phyloP scores from a whole-genome alignment of 139 green algal genomes.

The Yamagishiella unicocca region DNA sequence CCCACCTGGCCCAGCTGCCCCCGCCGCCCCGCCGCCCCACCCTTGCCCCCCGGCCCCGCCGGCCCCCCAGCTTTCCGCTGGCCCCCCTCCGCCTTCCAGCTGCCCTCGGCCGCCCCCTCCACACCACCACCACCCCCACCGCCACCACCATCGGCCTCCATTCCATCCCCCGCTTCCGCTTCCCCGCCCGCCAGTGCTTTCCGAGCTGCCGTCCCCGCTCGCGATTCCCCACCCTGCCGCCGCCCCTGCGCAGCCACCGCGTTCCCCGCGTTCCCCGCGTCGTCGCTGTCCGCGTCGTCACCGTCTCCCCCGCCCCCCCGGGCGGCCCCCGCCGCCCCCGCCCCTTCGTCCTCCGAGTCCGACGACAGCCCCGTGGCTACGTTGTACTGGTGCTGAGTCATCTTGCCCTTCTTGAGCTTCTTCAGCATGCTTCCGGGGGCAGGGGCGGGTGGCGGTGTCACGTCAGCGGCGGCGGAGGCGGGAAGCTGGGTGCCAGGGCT shows the following conservation, averaged over 20 bases:
- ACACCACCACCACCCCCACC: background rate
- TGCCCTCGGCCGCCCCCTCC: background rate
- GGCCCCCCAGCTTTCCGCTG: background rate
- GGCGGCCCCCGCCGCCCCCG: background rate
- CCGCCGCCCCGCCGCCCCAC: background rate
- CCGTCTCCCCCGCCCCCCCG: background rate
- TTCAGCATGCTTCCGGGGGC: slow-evolving; percentile 75
- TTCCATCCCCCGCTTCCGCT: background rate
- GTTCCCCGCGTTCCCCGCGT: no score
- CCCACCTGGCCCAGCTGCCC: background rate
- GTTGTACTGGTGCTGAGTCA: slow-evolving; percentile 67
- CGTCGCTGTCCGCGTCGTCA: background rate
- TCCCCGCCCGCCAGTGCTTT: no score
- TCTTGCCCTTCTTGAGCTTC: slow-evolving; percentile 68
- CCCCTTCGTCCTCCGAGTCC: slow-evolving; percentile 32
- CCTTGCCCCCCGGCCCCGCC: background rate
- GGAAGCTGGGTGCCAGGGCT: background rate
- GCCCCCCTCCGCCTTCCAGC: background rate
- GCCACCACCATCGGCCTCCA: no score
- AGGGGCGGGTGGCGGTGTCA: background rate
- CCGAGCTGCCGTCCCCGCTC: background rate
- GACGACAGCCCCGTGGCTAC: slow-evolving; percentile 58
- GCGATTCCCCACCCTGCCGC: background rate
- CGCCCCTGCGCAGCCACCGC: no score
- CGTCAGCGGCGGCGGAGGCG: no score